These are phyloP conservation scores for Erythrobasidium hasegawianum DNA, from an alignment of 1,284 basidiomycete genomes.

Conservation along the genomic window DNA sequence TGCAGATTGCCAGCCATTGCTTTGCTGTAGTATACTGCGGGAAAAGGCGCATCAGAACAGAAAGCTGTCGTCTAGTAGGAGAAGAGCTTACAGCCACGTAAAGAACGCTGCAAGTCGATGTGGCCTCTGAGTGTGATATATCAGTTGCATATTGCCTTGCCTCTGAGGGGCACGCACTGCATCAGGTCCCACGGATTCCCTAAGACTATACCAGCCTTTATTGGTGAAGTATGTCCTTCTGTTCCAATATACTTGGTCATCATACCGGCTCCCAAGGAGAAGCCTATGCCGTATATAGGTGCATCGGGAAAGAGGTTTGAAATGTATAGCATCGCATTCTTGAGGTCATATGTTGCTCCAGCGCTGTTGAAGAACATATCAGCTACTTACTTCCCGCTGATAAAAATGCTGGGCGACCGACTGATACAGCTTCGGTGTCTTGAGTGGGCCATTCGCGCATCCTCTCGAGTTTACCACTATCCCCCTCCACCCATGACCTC, in stretches of 20 bases:
- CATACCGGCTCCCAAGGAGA: conserved; percentile 90
- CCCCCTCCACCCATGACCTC: conserved; percentile 79
- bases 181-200: conserved; percentile 76
- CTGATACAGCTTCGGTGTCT: conserved; percentile 40
- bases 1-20: conserved; percentile 45
- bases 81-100: conserved; percentile 26
- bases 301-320: conserved; percentile 70
- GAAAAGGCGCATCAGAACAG: background rate
- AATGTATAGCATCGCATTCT: conserved; percentile 74
- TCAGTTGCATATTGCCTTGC: background rate
- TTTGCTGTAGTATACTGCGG: conserved; percentile 38
- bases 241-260: conserved; percentile 87
- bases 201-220: conserved; percentile 70
- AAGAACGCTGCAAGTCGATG: conserved; percentile 39
- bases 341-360: conserved; percentile 74
- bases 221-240: conserved; percentile 68
- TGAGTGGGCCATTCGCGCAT: conserved; percentile 53
- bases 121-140: conserved; percentile 41
- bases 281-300: conserved; percentile 79
- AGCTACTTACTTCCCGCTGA: too few relatives aligned
- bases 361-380: conserved; percentile 14
- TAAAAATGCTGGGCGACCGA: too few relatives aligned
- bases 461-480: conserved; percentile 89
- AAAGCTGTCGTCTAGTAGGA: too few relatives aligned
- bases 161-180: conserved; percentile 48